phyloP scores from a whole-genome alignment of 1,284 basidiomycete genomes.

The Marasmius tenuissimus region DNA sequence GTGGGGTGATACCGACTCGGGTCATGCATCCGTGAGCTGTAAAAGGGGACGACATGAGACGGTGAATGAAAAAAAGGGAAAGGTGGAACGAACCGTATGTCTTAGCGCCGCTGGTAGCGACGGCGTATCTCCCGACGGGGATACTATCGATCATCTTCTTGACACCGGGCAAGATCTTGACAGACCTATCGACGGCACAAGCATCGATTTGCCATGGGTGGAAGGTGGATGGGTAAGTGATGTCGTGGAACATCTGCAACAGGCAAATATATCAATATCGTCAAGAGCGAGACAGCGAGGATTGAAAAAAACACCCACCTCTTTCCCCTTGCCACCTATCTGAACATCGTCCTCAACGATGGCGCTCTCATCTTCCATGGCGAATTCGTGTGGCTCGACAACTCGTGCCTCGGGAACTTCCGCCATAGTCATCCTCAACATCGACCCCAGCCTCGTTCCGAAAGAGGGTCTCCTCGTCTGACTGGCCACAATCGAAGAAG shows the following conservation, averaged over 20 bases:
- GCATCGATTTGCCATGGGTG: conserved; percentile 62
- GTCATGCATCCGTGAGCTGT: conserved; percentile 68
- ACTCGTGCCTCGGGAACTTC: conserved; percentile 35
- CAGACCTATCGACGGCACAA: conserved; percentile 61
- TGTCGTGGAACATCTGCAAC: background rate
- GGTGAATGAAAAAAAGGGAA: conserved; percentile 8
- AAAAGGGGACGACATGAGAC: conserved; percentile 39
- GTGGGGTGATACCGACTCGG: conserved; percentile 71
- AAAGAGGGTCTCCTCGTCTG: conserved; percentile 50
- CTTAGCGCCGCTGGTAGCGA: conserved; percentile 76
- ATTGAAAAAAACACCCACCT: conserved; percentile 20
- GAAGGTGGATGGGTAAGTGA: conserved; percentile 22
- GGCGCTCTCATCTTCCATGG: conserved; percentile 15
- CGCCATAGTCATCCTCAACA: conserved; percentile 41
- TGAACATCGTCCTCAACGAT: conserved; percentile 20
- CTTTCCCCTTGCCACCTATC: conserved; percentile 34
- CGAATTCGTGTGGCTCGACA: conserved; percentile 33
- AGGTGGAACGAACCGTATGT: conserved; percentile 54
- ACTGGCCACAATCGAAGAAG: conserved; percentile 34
- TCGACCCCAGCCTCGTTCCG: conserved; percentile 37
- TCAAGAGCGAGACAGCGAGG: no score
- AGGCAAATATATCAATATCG: no score
- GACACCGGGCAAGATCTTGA: conserved; percentile 75
- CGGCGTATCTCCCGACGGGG: conserved; percentile 66
- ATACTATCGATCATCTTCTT: conserved; percentile 65